Evolutionary conservation across 108 stramenopile species (phyloP), one percentile per base, ranked within the genome.

Genomic region (Skeletonema menzelii): DNA sequence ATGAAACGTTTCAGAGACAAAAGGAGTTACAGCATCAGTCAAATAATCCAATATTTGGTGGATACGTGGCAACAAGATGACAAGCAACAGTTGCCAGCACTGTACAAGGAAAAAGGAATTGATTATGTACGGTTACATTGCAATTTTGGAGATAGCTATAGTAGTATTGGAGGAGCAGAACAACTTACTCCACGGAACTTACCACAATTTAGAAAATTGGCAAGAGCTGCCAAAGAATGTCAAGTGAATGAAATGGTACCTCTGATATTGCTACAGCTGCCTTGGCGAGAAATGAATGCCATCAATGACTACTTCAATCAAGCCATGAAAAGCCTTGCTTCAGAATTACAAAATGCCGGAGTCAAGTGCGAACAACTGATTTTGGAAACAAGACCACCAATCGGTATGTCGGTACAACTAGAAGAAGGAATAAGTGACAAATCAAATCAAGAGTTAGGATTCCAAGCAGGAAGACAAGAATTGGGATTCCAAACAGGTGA

Each of bases 381-480:
- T 11, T 31, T 72, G 4, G 70, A 72, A 46, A 72, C 70, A 22
- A 47, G 70, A 47, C 70, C 70, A 28, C 70, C 70, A 13, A 55
- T 72, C 31, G 70, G 70, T 34, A 47, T 72, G 3, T 72, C 70
- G 63, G 70, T 63, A 8, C 37, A 27, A 17, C 19, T 64, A 26
- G 63, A 72, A 15, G 32, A 37, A 20, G 34, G 24, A 4, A 0
- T 72, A 63, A 68, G 34, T 17, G 1, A 2, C 10, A 12, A 1
- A 37, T 4, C 22, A 20, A 28, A 27, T 8, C 27, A 32, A 59
- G 34, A 37, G 12, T 37, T 37, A 15, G 59, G 59, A 1, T 32
- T 30, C 6, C 4, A 59, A 34, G n/a, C n/a, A n/a, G n/a, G n/a
- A n/a, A n/a, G n/a, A n/a, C n/a, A n/a, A n/a, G n/a, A n/a, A n/a